A percentile compares a stretch with the other conserved stretches of the same genome.
Evolutionary conservation across 768 basidiomycete species (phyloP).

Genomic region (Cyathus striatus): DNA sequence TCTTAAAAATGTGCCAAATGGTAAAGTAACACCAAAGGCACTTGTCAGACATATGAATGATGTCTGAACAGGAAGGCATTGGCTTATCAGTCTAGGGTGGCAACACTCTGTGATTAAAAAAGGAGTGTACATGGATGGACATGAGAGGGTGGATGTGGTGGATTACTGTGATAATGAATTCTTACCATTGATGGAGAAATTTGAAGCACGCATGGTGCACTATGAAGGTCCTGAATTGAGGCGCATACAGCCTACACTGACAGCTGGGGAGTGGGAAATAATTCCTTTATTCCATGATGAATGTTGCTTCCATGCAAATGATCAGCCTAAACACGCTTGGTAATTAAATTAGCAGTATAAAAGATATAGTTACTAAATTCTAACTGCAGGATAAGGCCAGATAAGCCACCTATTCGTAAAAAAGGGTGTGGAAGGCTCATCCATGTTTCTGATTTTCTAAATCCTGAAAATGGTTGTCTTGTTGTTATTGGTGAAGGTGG

Average conservation of each 20-base stretch:
- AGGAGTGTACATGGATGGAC: conserved; percentile 14
- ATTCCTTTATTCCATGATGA: conserved; percentile 27
- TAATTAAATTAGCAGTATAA: too few species aligned
- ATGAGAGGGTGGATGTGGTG: conserved; percentile 29
- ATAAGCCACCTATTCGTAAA: conserved; percentile 19
- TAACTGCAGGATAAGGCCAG: too few species aligned
- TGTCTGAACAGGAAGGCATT: conserved; percentile 20
- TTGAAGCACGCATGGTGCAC: conserved; percentile 7
- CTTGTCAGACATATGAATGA: conserved; percentile 16
- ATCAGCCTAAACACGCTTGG: conserved; percentile 9
- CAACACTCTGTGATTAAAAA: conserved; percentile 14
- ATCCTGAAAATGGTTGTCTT: conserved; percentile 20
- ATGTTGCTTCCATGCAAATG: conserved; percentile 22
- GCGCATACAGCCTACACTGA: conserved; percentile 12
- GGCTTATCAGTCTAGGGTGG: conserved; percentile 26
- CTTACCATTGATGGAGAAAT: conserved; percentile 16
- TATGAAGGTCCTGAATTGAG: conserved; percentile 16
- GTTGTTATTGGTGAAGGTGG: conserved; percentile 16
- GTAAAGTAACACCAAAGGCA: conserved; percentile 6
- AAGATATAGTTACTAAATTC: too few species aligned
- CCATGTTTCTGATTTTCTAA: conserved; percentile 33
- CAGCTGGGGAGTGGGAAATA: conserved; percentile 17
- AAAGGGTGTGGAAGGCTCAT: conserved; percentile 28
- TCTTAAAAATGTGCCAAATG: conserved; percentile 14
- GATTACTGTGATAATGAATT: conserved; percentile 22